Percentiles rank a stretch among this genome's conserved stretches.
Evolutionary conservation across 768 basidiomycete species (phyloP).

Genomic region (Rhizopogon rudus): DNA sequence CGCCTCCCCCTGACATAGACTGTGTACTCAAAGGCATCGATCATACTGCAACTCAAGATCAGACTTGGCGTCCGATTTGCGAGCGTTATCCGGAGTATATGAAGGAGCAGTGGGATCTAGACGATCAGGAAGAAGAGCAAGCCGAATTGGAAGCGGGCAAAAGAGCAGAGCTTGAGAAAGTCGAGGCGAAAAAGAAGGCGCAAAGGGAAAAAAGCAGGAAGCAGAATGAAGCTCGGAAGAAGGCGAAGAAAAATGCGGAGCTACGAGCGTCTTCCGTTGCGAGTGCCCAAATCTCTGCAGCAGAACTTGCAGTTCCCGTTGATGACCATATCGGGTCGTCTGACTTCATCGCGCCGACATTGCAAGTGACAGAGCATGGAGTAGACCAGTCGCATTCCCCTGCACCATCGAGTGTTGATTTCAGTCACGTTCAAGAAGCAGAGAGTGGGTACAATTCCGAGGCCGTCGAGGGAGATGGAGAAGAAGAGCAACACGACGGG

Average conservation of each 20-base stretch:
- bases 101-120: slow-evolving; percentile 74
- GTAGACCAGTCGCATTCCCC: slow-evolving; percentile 41
- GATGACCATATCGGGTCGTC: slow-evolving; percentile 23
- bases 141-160: slow-evolving; percentile 41
- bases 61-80: slow-evolving; percentile 72
- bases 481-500: slow-evolving; percentile 20
- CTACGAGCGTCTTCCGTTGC: slow-evolving; percentile 17
- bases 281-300: slow-evolving; percentile 21
- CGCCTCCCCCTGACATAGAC: slow-evolving; percentile 79
- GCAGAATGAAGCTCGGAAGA: slow-evolving; percentile 49
- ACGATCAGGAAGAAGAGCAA: slow-evolving; percentile 72
- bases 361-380: slow-evolving; percentile 22
- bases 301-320: slow-evolving; percentile 19
- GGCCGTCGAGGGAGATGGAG: slow-evolving; percentile 24
- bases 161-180: slow-evolving; percentile 43
- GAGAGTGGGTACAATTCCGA: slow-evolving; percentile 59
- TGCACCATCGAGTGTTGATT: slow-evolving; percentile 48
- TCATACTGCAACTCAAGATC: slow-evolving; percentile 22
- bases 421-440: slow-evolving; percentile 30
- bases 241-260: slow-evolving; percentile 34
- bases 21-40: slow-evolving; percentile 40
- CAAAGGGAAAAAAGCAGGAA: slow-evolving; percentile 45
- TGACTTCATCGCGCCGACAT: slow-evolving; percentile 18
- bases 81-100: slow-evolving; percentile 87
- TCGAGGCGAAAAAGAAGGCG: slow-evolving; percentile 27